Base-by-base conservation (phyloP, 768 basidiomycete genomes). In the Tephrocybe sp. region DNA sequence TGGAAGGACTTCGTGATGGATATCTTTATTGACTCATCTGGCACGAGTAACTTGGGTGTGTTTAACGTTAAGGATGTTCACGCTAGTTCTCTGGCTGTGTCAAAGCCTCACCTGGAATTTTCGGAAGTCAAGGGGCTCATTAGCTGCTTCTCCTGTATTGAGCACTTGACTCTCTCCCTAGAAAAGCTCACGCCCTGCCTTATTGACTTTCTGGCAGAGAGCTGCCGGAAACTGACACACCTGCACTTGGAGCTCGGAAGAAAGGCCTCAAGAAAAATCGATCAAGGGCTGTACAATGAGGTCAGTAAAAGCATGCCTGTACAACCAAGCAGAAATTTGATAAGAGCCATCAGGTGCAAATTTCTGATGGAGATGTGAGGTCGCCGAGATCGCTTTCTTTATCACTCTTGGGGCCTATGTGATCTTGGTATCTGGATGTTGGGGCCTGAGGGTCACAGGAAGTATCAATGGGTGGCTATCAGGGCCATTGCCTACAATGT, bases 371-470 rank as follows among this genome's bases (percentile, higher is more conserved):
- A 43, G 32, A 23, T 34, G 30, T 23, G 28, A 23, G 14, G 30
- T 46, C 39, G 28, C 18, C 37, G n/a, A 40, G n/a, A 41, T 52
- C 28, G 17, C 11, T 33, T 41, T 23, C 37, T 26, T 26, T 50
- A 26, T 28, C 23, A 17, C 7, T 28, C 44, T 39, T 45, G 30
- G 30, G n/a, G 28, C 11, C 30, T 51, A n/a, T 21, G 38, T 33
- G 45, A 52, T 12, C 30, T 25, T 36, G 12, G 20, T 11, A 40
- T 33, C 11, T 30, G 50, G 36, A 51, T 9, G 20, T 25, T n/a
- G 25, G 26, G 21, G 37, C 26, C 26, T 23, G 28, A 17, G 17
- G 8, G 15, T 36, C 34, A 15, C 34, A 39, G 37, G 28, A 44
- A 42, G 45, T 51, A 8, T 21, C 36, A 21, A 28, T 38, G 36